Evolutionary conservation across 257 asterid genomes (phyloP).

Genomic region (Jasminum sambac): DNA sequence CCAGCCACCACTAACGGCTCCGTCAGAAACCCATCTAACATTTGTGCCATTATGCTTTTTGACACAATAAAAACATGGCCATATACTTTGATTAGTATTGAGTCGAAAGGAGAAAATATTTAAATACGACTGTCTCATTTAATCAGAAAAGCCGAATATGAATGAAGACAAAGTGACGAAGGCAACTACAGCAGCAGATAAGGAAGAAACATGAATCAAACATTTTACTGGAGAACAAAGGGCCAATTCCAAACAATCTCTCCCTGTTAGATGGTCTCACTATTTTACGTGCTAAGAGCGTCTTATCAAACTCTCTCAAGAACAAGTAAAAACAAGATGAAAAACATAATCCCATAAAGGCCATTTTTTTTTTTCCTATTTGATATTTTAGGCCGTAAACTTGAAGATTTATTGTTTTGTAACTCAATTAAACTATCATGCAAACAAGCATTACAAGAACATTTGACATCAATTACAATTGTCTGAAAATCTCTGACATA

Average conservation of each 20-base stretch:
- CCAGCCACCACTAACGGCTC: constrained; percentile 5
- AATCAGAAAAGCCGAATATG: too few relatives aligned
- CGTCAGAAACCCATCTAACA: constrained; percentile 1
- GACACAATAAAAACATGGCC: not conserved
- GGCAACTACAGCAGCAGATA: too few relatives aligned
- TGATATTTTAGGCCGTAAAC: not conserved
- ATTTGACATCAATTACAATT: not conserved
- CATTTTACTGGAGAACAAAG: too few relatives aligned
- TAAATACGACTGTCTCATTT: too few relatives aligned
- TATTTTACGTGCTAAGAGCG: too few relatives aligned
- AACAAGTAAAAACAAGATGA: not conserved
- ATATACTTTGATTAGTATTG: not conserved
- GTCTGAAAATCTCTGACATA: not conserved
- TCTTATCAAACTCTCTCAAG: not conserved
- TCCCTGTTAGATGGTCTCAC: too few relatives aligned
- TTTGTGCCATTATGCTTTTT: not conserved
- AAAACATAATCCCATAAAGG: not conserved
- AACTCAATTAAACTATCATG: not conserved
- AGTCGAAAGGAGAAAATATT: too few relatives aligned
- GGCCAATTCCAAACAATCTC: too few relatives aligned
- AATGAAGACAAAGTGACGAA: too few relatives aligned
- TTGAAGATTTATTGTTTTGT: too few relatives aligned
- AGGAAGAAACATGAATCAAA: too few relatives aligned
- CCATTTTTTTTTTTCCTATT: not conserved
- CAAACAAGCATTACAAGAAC: not conserved